Base-by-base conservation (phyloP, 768 basidiomycete genomes). In the Mycena haematopus region DNA sequence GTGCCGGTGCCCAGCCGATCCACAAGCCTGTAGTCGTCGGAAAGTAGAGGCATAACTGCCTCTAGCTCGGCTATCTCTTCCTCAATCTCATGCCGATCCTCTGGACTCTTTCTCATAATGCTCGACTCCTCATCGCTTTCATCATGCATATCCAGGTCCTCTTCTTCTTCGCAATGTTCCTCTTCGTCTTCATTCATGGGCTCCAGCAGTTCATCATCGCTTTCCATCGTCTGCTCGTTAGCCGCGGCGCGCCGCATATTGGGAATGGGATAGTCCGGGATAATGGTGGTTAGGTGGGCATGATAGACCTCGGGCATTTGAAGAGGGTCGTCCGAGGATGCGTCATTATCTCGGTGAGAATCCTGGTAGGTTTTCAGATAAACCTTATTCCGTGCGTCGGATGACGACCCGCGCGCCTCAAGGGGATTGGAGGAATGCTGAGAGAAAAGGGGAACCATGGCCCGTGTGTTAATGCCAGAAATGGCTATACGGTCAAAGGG, bases 1-100 rank as follows among this genome's bases (percentile, higher is more conserved):
- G 96, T 99, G 17, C 96, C 96, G 56, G 96, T 98, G 15, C 97
- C 97, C 0, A 99, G 84, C 1, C 96, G 85, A 77, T 98, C 96
- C 36, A 98, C 74, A 36, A 99, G 80, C 52, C 79, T 83, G 79
- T 96, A 99, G 66, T 91, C 81, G 3, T 79, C 71, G 6, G 76
- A 72, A 56, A 96, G 80, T n/a, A 82, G 75, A 0, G 92, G 90
- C 5, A 96, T 86, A 19, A 84, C 81, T 1, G 77, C 72, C 64
- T 87, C 78, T 27, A 98, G 83, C 63, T 91, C 86, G 0, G 76
- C 71, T 45, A 99, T 95, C 75, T 99, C 96, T 42, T 80, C 77
- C 47, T 82, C 77, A 55, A 98, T 92, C 66, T 91, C 91, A 2
- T 80, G 78, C 61, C 84, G 88, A 67, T 97, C 95, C 45, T 91